A percentile compares a stretch with the other conserved stretches of the same genome.
Evolutionary conservation across 495 filamentous ascomycete species (phyloP).

Genomic region (Cryomyces antarcticus): DNA sequence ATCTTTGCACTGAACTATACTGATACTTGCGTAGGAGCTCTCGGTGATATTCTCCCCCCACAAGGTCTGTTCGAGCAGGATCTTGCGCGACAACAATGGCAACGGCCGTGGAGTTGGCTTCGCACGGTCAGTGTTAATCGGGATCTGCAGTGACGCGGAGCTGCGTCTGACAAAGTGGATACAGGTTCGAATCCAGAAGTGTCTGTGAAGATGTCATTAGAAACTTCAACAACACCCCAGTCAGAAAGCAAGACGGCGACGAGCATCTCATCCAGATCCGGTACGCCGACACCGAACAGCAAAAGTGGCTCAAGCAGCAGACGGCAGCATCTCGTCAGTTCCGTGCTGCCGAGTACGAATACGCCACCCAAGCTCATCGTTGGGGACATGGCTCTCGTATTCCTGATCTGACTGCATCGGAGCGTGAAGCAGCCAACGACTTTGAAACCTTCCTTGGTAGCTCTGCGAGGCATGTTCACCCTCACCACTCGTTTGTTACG

Average conservation of each 20-base stretch:
- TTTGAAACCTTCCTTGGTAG: no score
- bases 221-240: constrained; percentile 53
- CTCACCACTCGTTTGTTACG: no score
- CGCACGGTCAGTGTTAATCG: constrained; percentile 45
- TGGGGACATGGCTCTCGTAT: constrained; percentile 3
- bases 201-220: constrained; percentile 70
- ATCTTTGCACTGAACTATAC: not conserved
- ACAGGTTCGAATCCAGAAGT: constrained; percentile 69
- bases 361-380: constrained; percentile 25
- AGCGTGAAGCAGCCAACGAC: no score
- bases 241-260: constrained; percentile 38
- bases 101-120: constrained; percentile 94
- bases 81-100: constrained; percentile 72
- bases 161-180: not conserved
- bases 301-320: constrained; percentile 88
- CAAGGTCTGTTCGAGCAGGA: constrained; percentile 73
- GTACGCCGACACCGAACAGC: constrained; percentile 86
- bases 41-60: constrained; percentile 63
- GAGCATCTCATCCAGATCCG: constrained; percentile 78
- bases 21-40: constrained; percentile 35
- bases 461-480: no score
- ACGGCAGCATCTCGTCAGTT: constrained; percentile 84
- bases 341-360: constrained; percentile 87
- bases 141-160: not conserved
- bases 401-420: no score